Evolutionary conservation across 129 eudicot species (phyloP), one percentile per base, ranked within the genome.

Genomic region (Rutidosis leptorrhynchoides): DNA sequence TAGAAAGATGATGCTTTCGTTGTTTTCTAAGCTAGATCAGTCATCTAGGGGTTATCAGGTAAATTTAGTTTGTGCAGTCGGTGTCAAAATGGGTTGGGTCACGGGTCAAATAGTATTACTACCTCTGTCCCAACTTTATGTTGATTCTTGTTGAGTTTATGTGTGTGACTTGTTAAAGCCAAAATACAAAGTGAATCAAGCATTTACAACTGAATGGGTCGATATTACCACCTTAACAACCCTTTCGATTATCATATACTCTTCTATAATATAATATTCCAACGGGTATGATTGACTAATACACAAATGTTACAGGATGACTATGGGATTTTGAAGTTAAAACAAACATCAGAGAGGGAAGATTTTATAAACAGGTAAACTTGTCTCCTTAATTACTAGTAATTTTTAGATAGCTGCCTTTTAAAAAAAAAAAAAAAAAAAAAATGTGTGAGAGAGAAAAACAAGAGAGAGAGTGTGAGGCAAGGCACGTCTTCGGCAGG

Each of bases 301-400:
- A 6, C 55, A 49, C 55, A 33, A 23, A 45, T 69, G 46, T 68
- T 81, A 62, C 95, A 89, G 99, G 99, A 94, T 56, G 32, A 74
- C 3, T 79, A 69, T 51, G 97, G 95, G 58, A 73, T 86, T 70
- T 59, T 42, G 56, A 89, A 86, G 71, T 68, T 94, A 76, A 71
- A 81, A 46, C 84, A 83, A 54, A 72, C 72, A 65, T 76, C 95
- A 17, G 69, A 66, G 67, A 84, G 72, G 78, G 20, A 49, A 28
- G 95, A 86, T 8, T 94, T 79, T 62, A 60, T 82, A 57, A 94
- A 94, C 84, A 83, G 88, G 99, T 86, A 81, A 27, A 42, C n/a
- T n/a, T n/a, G n/a, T n/a, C n/a, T n/a, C n/a, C n/a, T n/a, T n/a
- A n/a, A n/a, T n/a, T n/a, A n/a, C n/a, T n/a, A n/a, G n/a, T n/a